A percentile compares a stretch with the other conserved stretches of the same genome.
phyloP scores from a whole-genome alignment of 208 protist genomes.

The Novymonas esmeraldas region DNA sequence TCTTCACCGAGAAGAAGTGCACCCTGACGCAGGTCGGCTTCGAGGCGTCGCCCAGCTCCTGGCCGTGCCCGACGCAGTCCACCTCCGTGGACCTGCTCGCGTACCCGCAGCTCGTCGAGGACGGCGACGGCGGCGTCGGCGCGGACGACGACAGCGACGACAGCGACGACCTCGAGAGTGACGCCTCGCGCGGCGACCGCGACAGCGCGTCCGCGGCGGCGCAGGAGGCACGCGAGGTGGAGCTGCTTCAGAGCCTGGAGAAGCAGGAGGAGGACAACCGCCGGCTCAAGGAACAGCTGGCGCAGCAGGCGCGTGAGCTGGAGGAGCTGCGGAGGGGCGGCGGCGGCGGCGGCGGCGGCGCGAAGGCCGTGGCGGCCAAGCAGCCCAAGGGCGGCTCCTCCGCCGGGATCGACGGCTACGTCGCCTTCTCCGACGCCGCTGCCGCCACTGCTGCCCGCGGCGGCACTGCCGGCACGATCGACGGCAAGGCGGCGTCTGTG shows the following conservation, averaged over 20 bases:
- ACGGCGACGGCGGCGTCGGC: constrained; percentile 41
- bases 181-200: constrained; percentile 31
- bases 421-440: constrained; percentile 6
- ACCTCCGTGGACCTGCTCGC: constrained; percentile 67
- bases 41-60: constrained; percentile 65
- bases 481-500: background rate
- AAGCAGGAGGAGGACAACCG: constrained; percentile 60
- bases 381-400: background rate
- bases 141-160: constrained; percentile 53
- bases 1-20: constrained; percentile 80
- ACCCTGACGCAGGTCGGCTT: constrained; percentile 67
- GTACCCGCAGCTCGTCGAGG: constrained; percentile 64
- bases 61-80: constrained; percentile 67
- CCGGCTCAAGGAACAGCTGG: constrained; percentile 46
- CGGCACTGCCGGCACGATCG: background rate
- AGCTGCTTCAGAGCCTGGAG: constrained; percentile 59
- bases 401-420: constrained; percentile 1
- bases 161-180: constrained; percentile 30
- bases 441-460: background rate
- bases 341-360: background rate
- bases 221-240: constrained; percentile 35
- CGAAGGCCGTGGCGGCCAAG: background rate
- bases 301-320: constrained; percentile 58
- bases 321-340: constrained; percentile 25
- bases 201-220: constrained; percentile 23